Base-by-base conservation (phyloP, 225 moss, liverwort and hornwort genomes). In the Rhytidiadelphus loreus region DNA sequence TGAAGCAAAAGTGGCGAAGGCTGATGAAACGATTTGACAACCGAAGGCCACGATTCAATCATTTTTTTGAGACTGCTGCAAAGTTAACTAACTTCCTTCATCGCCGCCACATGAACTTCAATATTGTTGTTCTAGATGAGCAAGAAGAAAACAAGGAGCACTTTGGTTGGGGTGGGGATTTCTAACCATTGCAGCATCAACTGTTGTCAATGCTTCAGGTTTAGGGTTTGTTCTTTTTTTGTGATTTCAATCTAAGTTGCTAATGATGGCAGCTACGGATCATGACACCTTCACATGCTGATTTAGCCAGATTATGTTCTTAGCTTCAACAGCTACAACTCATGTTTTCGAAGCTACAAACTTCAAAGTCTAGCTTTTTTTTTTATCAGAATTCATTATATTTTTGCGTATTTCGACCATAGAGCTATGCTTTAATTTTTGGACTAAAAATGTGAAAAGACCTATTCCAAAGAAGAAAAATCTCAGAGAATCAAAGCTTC, bases 11-110 rank as follows among this genome's bases (percentile, higher is more conserved):
- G 37, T 65, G 65, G 35, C 11, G 1, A 65, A 65, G 65, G 18
- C 2, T 64, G 9, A 37, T 65, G 37, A 37, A 65, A 20, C 6
- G 0, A 37, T 37, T 65, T 37, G 65, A 65, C 37, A 65, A 65
- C 11, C 1, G 4, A 65, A 0, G 37, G 19, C 19, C 20, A 65
- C 3, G 0, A 65, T 65, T 65, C 0, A 11, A 11, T 65, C 37
- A 65, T 63, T 37, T 37, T 35, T 63, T 63, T 30, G 30, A 63
- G 32, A 33, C 2, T 63, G 4, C 17, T 13, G 16, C 33, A 8
- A 63, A 63, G 33, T 17, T 63, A 63, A 63, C 17, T 32, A 63
- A 63, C 32, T 63, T 63, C 33, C 17, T 63, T 32, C 63, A 63
- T 63, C 2, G 33, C 32, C 8, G 8, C 16, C 17, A 6, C 33